Evolutionary conservation across 2,329 filamentous ascomycete genomes (phyloP).

Genomic region (Pestalotiopsis fici): DNA sequence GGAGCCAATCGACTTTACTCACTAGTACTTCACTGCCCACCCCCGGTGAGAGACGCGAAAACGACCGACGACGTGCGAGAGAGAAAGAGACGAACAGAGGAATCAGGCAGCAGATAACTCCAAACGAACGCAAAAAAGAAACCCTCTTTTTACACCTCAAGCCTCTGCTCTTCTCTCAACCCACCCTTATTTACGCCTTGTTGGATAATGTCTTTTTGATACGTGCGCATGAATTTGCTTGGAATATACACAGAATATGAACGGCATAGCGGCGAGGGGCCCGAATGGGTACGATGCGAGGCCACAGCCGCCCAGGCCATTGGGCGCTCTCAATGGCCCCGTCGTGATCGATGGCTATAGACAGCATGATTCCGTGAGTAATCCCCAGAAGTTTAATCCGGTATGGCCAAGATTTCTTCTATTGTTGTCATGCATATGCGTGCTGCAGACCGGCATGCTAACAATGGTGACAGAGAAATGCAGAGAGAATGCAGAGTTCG

Average conservation of each 20-base stretch:
- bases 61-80: not conserved
- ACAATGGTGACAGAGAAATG: conserved; percentile 45
- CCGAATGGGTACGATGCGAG: conserved; percentile 39
- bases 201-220: conserved; percentile 13
- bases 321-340: conserved; percentile 43
- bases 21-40: not conserved
- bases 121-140: not conserved
- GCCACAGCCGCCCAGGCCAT: conserved; percentile 17
- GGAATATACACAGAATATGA: conserved; percentile 11
- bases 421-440: not conserved
- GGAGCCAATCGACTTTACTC: not conserved
- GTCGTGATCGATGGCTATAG: conserved; percentile 59
- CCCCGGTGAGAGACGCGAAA: not conserved
- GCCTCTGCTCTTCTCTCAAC: not conserved
- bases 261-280: conserved; percentile 8
- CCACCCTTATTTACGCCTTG: not conserved
- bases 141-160: not conserved
- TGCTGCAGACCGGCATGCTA: not conserved
- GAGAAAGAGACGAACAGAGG: not conserved
- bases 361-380: conserved; percentile 54
- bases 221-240: conserved; percentile 2
- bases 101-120: not conserved
- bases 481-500: conserved; percentile 54
- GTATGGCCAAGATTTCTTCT: conserved; percentile 39
- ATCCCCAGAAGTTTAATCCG: conserved; percentile 57